Evolutionary conservation across 345 rosid genomes (phyloP), one percentile per base, ranked within the genome.

Genomic region (Eucalyptus viminalis): DNA sequence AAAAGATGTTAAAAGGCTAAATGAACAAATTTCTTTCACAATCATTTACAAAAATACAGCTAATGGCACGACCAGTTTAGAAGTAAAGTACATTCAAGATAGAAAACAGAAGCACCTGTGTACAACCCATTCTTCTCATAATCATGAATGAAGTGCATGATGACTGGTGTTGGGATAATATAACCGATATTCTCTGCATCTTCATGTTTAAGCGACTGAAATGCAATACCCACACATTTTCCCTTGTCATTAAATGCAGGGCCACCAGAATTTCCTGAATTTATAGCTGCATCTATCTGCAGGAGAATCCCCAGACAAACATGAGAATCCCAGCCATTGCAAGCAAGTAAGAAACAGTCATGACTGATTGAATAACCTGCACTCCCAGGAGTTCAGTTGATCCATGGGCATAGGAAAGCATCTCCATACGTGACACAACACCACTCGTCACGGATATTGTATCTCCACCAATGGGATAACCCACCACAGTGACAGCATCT

Each of bases 221-320:
- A 97, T n/a, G 99, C 99, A 93, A 97, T 96, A 44, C 99, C 99
- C 9, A 97, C 98, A 91, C 99, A 96, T 88, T 92, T 96, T 3
- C 97, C 99, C 93, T 94, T 94, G 89, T 97, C 99, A 91, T 92
- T 96, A 88, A 97, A 97, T 19, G 99, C 99, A 89, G 99, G 99
- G 34, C 99, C 99, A 50, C 99, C 99, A 87, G 99, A 97, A 88
- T 97, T 97, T 85, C 99, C 99, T 49, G 99, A 97, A 89, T 97
- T 97, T 88, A 97, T 96, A 80, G 99, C 99, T 21, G 99, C 99
- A 92, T 97, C 99, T 34, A 96, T 97, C 99, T 97, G 94, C 87
- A 93, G 49, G 60, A 49, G 43, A 72, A 88, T 51, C 47, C 51
- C 53, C 25, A 80, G 31, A 15, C 44, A 80, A 49, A 86, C 80